Evolutionary conservation across 768 basidiomycete species (phyloP), one percentile per base, ranked within the genome.

Genomic region (Lactarius indigo): DNA sequence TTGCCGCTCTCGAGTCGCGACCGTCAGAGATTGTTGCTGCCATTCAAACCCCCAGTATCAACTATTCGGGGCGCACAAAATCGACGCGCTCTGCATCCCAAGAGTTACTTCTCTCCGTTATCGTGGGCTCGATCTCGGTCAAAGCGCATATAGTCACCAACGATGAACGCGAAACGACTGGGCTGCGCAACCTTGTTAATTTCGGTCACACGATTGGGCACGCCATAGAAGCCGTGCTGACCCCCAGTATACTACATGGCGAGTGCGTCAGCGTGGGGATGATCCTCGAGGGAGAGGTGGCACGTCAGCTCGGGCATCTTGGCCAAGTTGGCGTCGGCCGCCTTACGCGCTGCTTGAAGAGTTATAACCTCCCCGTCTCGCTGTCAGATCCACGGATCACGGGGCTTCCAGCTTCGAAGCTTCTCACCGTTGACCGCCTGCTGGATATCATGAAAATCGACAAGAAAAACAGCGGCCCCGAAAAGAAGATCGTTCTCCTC

Each of bases 141-240:
- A 99, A 98, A 77, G 87, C 97, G 0, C 91, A 98, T 77, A 98
- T 98, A 72, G 97, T 98, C 68, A 96, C 96, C 39, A 85, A 93
- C 71, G 97, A 99, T 79, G 94, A 96, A 77, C 92, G 90, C 74
- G 97, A 99, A 79, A 95, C 95, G 0, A 70, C 70, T 8, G 93
- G 97, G 26, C 84, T 99, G 50, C 92, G 97, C 69, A 98, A 98
- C 80, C 88, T 99, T 62, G 96, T 99, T 81, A 99, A 99, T 78
- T 98, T 98, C 74, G 97, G 97, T 1, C 97, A 99, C 77, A 94
- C 91, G 52, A 96, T 99, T 73, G 97, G 97, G 0, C 97, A 99
- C 79, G 97, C 96, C 18, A 96, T 98, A 73, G 97, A 99, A 78
- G 97, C 95, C 9, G 87, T 98, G 44, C 80, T 98, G 64, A 96